Evolutionary conservation across 2,329 filamentous ascomycete species (phyloP), one percentile per base, ranked within the genome.

Genomic region (Paecilomyces variotii): DNA sequence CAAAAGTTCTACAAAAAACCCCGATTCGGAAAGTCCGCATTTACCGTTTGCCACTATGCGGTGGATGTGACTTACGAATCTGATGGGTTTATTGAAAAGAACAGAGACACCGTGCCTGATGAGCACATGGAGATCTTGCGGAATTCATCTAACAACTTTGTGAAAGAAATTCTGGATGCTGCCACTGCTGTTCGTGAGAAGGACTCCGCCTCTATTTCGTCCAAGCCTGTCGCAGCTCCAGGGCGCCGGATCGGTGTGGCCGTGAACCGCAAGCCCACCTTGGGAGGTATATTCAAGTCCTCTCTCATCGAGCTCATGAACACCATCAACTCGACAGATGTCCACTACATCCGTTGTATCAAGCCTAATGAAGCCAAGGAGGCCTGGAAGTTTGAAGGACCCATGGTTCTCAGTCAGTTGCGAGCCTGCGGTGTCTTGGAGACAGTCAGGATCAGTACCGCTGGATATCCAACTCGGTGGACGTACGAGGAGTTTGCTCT

Each of bases 41-140:
- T 99, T 78, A 97, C 94, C 6, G 92, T 99, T 62, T 97, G 93
- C 75, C 95, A 99, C 77, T 99, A 99, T 76, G 94, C 94, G 56
- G 83, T 99, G 58, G 94, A 99, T 69, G 94, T 99, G 67, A 97
- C 93, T 19, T 99, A 99, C 73, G 94, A 99, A 76, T 97, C 93
- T 1, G 94, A 99, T 67, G 94, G 94, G 53, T 99, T 99, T 77
- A 97, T 99, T 69, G 95, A 99, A 75, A 99, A 99, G 84, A 99
- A 99, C 76, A 87, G 94, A 74, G 94, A 99, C 75, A 99, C 95
- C 24, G 94, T 99, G 53, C 94, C 94, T 4, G 94, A 99, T 71
- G 94, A 99, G 78, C 94, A 97, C 72, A 90, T 99, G 87, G 91
- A 94, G 60, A 88, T 99, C 39, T 82, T 99, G 63, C 88, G 86